These are phyloP conservation scores for Phialemonium atrogriseum DNA, from an alignment of 2,329 filamentous ascomycete species.

Conservation along the genomic window DNA sequence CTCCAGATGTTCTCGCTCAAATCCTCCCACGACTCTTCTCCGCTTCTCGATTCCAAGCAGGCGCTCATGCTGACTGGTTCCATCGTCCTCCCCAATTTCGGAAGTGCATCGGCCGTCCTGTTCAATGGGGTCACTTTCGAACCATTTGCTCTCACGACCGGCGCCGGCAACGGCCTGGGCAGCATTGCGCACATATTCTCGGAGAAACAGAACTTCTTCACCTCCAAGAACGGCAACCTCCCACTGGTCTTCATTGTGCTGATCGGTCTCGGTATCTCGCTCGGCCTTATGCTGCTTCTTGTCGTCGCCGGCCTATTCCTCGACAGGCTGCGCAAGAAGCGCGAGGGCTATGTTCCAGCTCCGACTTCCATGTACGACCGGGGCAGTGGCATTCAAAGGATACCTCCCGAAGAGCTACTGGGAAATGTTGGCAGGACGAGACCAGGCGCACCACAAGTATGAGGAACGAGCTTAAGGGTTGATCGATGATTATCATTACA, in stretches of 20 bases:
- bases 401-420: constrained; percentile 53
- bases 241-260: constrained; percentile 71
- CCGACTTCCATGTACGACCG: constrained; percentile 58
- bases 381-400: constrained; percentile 47
- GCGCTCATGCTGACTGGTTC: constrained; percentile 78
- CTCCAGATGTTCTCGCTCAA: constrained; percentile 74
- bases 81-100: constrained; percentile 66
- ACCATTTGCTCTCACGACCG: constrained; percentile 75
- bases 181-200: constrained; percentile 79
- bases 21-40: constrained; percentile 54
- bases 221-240: constrained; percentile 45
- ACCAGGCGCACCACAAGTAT: constrained; percentile 43
- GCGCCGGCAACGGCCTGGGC: constrained; percentile 54
- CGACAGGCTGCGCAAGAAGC: constrained; percentile 67
- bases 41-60: constrained; percentile 58
- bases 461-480: constrained; percentile 12
- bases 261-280: constrained; percentile 70
- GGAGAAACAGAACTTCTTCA: constrained; percentile 71
- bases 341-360: constrained; percentile 74
- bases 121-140: constrained; percentile 75
- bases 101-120: constrained; percentile 74
- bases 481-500: no score
- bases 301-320: constrained; percentile 67
- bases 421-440: constrained; percentile 42
- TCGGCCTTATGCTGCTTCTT: constrained; percentile 69